Conservation (phyloP, 169 alveolate species). For the Amoebophrya sp. region DNA sequence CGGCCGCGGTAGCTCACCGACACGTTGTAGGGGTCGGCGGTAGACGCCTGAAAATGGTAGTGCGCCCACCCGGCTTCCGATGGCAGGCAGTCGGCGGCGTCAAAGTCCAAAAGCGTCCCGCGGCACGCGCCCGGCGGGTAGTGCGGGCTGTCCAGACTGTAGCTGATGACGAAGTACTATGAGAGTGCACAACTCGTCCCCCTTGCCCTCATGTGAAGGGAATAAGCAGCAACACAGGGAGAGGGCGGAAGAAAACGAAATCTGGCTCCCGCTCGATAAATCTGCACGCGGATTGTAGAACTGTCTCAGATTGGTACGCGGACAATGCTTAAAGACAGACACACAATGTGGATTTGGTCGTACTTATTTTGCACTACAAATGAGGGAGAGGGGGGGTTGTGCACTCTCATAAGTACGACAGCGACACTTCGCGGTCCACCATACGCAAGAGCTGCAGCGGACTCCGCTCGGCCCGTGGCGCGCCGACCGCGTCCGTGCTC, state of each 20-base stretch:
- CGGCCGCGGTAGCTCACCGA: not conserved
- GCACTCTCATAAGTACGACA: not conserved
- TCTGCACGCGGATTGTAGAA: no score
- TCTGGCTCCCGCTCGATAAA: no score
- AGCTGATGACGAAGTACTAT: not conserved
- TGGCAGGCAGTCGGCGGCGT: conserved; percentile 18
- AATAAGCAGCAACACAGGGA: no score
- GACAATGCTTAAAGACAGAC: no score
- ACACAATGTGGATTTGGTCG: no score
- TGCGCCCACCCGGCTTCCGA: conserved; percentile 1
- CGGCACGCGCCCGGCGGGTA: not conserved
- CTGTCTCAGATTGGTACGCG: no score
- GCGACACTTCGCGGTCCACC: not conserved
- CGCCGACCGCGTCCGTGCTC: not conserved
- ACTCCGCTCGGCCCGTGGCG: not conserved
- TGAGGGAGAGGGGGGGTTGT: no score
- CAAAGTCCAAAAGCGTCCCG: not conserved
- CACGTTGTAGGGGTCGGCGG: not conserved
- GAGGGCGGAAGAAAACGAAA: no score
- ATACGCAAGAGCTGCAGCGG: not conserved
- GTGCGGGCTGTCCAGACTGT: not conserved
- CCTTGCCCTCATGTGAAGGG: no score
- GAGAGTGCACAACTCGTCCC: no score
- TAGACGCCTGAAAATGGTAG: not conserved
- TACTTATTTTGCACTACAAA: no score